phyloP scores from a whole-genome alignment of 495 filamentous ascomycete species.

The Tetracladium setigerum region DNA sequence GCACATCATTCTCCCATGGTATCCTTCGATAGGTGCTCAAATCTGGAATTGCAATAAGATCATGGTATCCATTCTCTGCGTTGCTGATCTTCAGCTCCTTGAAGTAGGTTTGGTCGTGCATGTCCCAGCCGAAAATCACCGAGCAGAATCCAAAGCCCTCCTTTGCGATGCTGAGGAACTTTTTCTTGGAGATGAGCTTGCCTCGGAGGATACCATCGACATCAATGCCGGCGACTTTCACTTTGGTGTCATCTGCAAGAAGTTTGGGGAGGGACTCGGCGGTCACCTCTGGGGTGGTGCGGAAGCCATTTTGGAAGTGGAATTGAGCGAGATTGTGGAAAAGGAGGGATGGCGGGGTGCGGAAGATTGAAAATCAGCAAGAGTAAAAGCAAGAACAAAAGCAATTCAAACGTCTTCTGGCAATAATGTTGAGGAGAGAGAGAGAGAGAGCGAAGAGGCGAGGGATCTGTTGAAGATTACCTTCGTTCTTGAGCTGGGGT shows the following conservation, averaged over 20 bases:
- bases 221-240: conserved; percentile 90
- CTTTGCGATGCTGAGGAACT: conserved; percentile 79
- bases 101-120: conserved; percentile 89
- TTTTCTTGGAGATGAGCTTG: conserved; percentile 92
- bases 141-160: conserved; percentile 95
- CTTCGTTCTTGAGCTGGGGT: no score
- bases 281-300: conserved; percentile 33
- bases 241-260: conserved; percentile 67
- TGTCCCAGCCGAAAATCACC: conserved; percentile 96
- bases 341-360: not conserved
- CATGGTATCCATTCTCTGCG: conserved; percentile 86
- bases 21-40: conserved; percentile 77
- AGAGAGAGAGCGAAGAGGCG: no score
- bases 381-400: no score
- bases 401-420: no score
- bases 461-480: no score
- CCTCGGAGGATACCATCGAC: conserved; percentile 87
- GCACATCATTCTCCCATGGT: conserved; percentile 89
- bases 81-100: conserved; percentile 83
- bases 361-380: not conserved
- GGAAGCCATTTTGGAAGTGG: not conserved
- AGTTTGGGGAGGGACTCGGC: conserved; percentile 54
- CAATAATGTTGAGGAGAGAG: no score
- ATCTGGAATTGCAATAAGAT: conserved; percentile 80
- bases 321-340: not conserved